phyloP scores from a whole-genome alignment of 805 yeast species.

The Monosporozyma aerobia region DNA sequence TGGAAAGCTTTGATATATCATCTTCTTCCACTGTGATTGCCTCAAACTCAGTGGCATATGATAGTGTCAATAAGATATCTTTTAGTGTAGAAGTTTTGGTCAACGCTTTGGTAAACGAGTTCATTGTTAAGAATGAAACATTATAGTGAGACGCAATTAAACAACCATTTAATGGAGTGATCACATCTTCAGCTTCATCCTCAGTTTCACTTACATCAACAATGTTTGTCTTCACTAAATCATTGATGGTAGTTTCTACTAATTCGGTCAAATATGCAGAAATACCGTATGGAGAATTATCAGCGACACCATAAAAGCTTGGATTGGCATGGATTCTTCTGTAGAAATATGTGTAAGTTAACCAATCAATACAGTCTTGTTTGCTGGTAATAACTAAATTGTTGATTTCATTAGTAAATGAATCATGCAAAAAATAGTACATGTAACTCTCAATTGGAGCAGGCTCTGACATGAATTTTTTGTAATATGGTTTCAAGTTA shows the following conservation, averaged over 20 bases:
- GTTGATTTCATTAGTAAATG: conserved; percentile 65
- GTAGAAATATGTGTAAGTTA: conserved; percentile 76
- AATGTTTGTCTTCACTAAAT: conserved; percentile 49
- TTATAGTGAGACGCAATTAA: conserved; percentile 68
- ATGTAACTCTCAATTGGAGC: conserved; percentile 79
- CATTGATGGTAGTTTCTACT: conserved; percentile 61
- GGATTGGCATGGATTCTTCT: conserved; percentile 77
- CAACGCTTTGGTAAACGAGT: conserved; percentile 43
- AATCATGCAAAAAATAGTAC: conserved; percentile 51
- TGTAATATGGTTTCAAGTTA: conserved; percentile 52
- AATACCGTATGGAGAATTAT: conserved; percentile 53
- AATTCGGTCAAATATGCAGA: conserved; percentile 79
- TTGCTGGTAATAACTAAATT: conserved; percentile 51
- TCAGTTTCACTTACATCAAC: conserved; percentile 43
- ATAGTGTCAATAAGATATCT: conserved; percentile 53
- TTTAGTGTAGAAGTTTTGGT: conserved; percentile 48
- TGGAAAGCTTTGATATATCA: conserved; percentile 42
- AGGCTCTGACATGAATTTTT: conserved; percentile 61
- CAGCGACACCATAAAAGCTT: conserved; percentile 73
- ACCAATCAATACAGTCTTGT: conserved; percentile 87
- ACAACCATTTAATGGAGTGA: conserved; percentile 60
- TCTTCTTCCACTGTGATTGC: conserved; percentile 50
- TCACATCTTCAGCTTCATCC: conserved; percentile 24
- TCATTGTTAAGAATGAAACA: conserved; percentile 58
- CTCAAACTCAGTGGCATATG: conserved; percentile 68